Evolutionary conservation across 169 alveolate species (phyloP).

Genomic region (Plasmodium inui): DNA sequence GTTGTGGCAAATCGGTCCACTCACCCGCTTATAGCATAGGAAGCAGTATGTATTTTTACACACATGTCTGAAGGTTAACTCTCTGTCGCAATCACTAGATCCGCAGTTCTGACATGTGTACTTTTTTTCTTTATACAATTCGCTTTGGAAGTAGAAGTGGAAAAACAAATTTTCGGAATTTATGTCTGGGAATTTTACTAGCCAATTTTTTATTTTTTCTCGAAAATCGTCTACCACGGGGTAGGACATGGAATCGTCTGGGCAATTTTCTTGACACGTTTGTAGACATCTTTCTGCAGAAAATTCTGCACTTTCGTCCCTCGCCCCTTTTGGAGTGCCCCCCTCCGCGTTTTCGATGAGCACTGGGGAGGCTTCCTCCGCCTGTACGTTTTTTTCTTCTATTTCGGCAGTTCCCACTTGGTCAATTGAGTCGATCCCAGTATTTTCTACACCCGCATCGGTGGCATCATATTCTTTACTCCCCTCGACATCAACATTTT

Average conservation of each 20-base stretch:
- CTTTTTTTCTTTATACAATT: conserved; percentile 41
- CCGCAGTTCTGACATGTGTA: conserved; percentile 55
- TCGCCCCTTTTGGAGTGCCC: not conserved
- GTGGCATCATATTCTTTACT: not conserved
- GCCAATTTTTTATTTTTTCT: conserved; percentile 56
- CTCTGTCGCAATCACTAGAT: conserved; percentile 37
- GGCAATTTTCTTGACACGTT: not conserved
- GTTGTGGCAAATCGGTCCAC: conserved; percentile 23
- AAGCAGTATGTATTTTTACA: conserved; percentile 49
- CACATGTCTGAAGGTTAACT: not conserved
- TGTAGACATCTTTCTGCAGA: not conserved
- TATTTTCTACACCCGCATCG: not conserved
- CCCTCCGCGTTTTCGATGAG: not conserved
- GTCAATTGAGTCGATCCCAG: not conserved
- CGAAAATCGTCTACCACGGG: conserved; percentile 25
- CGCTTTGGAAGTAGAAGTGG: conserved; percentile 59
- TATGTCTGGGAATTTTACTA: conserved; percentile 40
- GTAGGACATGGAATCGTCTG: not conserved
- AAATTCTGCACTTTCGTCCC: not conserved
- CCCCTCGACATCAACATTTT: not conserved
- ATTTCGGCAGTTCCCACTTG: not conserved
- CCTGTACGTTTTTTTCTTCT: not conserved
- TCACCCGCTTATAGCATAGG: conserved; percentile 21
- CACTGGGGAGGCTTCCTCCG: not conserved
- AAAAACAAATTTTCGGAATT: conserved; percentile 64